phyloP scores from a whole-genome alignment of 305 asterid genomes.

The Solanum hybrid region DNA sequence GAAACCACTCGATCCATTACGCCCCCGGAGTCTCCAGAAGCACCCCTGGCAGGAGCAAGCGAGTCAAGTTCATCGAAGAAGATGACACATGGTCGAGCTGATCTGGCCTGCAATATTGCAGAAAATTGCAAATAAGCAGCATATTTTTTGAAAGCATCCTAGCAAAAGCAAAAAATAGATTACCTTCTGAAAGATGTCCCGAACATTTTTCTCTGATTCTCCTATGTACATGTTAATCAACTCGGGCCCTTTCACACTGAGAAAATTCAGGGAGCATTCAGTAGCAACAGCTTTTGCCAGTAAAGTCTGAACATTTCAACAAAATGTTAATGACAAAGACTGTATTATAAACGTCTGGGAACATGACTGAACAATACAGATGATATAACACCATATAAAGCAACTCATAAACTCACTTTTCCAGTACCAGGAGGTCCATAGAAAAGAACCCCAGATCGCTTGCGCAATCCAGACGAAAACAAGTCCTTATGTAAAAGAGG shows the following conservation, averaged over 20 bases:
- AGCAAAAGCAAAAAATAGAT: constrained; percentile 6
- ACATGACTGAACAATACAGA: background rate
- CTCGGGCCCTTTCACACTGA: constrained; percentile 97
- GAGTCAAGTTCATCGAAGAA: constrained; percentile 98
- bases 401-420: constrained; percentile 46
- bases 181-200: constrained; percentile 98
- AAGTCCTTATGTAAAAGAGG: constrained; percentile 94
- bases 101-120: constrained; percentile 60
- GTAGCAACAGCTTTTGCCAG: constrained; percentile 99
- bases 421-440: constrained; percentile 99
- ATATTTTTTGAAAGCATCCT: background rate
- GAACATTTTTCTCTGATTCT: constrained; percentile 87
- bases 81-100: constrained; percentile 98
- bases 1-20: constrained; percentile 98
- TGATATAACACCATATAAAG: background rate
- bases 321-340: background rate
- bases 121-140: background rate
- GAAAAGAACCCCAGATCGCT: constrained; percentile 96
- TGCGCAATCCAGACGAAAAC: constrained; percentile 96
- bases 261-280: constrained; percentile 91
- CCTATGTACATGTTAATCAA: constrained; percentile 98
- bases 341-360: background rate
- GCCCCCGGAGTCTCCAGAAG: constrained; percentile 98
- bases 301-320: constrained; percentile 58
- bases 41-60: constrained; percentile 98